A percentile compares a stretch with the other conserved stretches of the same genome.
Evolutionary conservation across 2,329 filamentous ascomycete species (phyloP).

Genomic region (Phialophora expanda): DNA sequence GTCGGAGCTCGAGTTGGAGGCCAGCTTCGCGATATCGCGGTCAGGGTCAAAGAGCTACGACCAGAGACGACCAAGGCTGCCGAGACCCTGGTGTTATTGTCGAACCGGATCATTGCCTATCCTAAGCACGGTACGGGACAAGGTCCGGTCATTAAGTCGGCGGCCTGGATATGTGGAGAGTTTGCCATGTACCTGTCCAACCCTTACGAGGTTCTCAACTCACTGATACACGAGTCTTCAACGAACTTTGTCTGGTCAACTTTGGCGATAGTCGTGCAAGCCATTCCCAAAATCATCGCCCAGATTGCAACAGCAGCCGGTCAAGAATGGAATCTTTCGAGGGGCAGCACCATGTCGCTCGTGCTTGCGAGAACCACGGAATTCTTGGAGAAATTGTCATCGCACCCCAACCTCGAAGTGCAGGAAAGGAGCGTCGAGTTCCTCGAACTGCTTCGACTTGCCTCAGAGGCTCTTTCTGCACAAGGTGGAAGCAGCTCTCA

Average conservation of each 20-base stretch:
- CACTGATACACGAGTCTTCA: conserved; percentile 71
- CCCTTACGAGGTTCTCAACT: conserved; percentile 73
- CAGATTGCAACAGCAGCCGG: conserved; percentile 69
- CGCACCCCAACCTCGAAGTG: conserved; percentile 88
- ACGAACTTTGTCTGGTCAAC: conserved; percentile 65
- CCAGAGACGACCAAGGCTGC: conserved; percentile 80
- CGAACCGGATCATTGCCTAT: conserved; percentile 64
- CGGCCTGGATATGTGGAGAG: conserved; percentile 87
- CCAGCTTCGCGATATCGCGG: conserved; percentile 86
- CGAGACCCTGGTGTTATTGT: conserved; percentile 69
- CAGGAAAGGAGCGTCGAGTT: conserved; percentile 95
- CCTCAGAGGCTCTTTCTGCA: conserved; percentile 70
- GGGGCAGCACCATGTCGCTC: conserved; percentile 75
- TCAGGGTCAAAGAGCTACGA: conserved; percentile 85
- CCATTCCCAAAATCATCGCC: conserved; percentile 83
- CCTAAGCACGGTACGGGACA: conserved; percentile 57
- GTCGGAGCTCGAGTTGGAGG: conserved; percentile 67
- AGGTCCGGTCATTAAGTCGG: conserved; percentile 71
- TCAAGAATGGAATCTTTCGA: conserved; percentile 71
- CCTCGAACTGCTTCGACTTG: conserved; percentile 83
- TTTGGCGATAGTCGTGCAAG: conserved; percentile 80
- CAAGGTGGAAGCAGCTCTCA: conserved; percentile 52
- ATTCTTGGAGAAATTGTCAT: conserved; percentile 76
- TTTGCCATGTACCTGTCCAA: conserved; percentile 74
- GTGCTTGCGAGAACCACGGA: conserved; percentile 81